Conservation (phyloP, 345 rosid genomes). For the Erysimum cheiranthoides region DNA sequence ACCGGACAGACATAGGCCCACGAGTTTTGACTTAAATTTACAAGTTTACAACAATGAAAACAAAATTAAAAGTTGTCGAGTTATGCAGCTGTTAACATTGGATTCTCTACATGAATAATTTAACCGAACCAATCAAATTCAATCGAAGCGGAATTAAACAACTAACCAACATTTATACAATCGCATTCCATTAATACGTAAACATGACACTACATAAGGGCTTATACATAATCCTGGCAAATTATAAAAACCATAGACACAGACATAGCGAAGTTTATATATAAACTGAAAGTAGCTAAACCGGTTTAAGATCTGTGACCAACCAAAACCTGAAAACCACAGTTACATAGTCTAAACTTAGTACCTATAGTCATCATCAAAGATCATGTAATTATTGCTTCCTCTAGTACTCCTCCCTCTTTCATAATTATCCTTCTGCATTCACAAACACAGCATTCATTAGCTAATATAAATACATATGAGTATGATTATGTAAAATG, state of each 20-base stretch:
- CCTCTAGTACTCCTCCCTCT: constrained; percentile 59
- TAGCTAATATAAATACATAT: not conserved
- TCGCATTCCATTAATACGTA: constrained; percentile 7
- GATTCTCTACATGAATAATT: not conserved
- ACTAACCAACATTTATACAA: not conserved
- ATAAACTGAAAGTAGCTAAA: constrained; percentile 14
- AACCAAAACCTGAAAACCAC: constrained; percentile 8
- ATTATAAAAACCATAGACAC: constrained; percentile 7
- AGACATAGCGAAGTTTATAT: constrained; percentile 5
- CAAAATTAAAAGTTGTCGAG: not conserved
- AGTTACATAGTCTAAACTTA: constrained; percentile 34
- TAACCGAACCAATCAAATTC: not conserved
- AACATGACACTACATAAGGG: constrained; percentile 24
- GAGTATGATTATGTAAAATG: not conserved
- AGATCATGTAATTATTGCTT: constrained; percentile 67
- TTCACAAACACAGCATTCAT: constrained; percentile 19
- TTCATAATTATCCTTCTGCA: constrained; percentile 77
- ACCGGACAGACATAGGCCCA: not conserved
- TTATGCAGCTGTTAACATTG: not conserved
- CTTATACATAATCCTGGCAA: constrained; percentile 2
- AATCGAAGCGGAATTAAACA: not conserved
- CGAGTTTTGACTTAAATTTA: not conserved
- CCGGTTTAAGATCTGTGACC: constrained; percentile 13
- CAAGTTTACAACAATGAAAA: not conserved
- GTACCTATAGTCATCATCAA: constrained; percentile 83